Evolutionary conservation across 768 basidiomycete species (phyloP).

Genomic region (Strobilomyces echinocephalus): DNA sequence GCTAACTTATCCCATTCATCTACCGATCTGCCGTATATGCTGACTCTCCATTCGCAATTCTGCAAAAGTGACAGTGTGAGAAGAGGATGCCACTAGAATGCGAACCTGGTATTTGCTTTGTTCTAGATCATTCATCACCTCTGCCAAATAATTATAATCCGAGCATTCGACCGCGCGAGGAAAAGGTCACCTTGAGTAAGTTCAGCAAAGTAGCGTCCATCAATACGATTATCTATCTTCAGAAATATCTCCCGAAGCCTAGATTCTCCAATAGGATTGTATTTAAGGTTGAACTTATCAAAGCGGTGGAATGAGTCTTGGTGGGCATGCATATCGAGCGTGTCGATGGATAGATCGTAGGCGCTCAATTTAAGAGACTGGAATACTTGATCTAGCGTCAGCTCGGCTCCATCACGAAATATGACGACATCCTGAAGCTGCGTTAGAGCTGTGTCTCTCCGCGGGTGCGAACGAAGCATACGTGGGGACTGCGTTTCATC

Average conservation of each 20-base stretch:
- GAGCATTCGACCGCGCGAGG: background rate
- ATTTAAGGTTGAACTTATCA: conserved; percentile 97
- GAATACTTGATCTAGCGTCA: conserved; percentile 93
- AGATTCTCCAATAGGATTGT: conserved; percentile 95
- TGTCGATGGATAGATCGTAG: conserved; percentile 97
- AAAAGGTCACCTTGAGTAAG: conserved; percentile 70
- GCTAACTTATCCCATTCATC: conserved; percentile 98
- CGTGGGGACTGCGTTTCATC: conserved; percentile 84
- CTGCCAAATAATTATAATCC: conserved; percentile 37
- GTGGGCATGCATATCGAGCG: conserved; percentile 99
- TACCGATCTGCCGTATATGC: conserved; percentile 80
- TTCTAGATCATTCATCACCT: conserved; percentile 96
- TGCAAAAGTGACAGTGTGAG: conserved; percentile 24
- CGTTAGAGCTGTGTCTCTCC: background rate
- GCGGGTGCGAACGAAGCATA: conserved; percentile 29
- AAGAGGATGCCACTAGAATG: background rate
- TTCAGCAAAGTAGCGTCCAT: conserved; percentile 92
- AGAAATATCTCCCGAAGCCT: conserved; percentile 94
- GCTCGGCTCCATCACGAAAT: conserved; percentile 83
- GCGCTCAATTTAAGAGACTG: conserved; percentile 91
- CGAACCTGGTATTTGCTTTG: conserved; percentile 96
- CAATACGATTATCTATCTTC: conserved; percentile 93
- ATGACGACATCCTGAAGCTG: conserved; percentile 85
- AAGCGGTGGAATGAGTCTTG: conserved; percentile 98
- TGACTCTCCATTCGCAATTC: conserved; percentile 97